These are phyloP conservation scores for Fusarium torulosum DNA, from an alignment of 2,329 filamentous ascomycete species.

Conservation along the genomic window DNA sequence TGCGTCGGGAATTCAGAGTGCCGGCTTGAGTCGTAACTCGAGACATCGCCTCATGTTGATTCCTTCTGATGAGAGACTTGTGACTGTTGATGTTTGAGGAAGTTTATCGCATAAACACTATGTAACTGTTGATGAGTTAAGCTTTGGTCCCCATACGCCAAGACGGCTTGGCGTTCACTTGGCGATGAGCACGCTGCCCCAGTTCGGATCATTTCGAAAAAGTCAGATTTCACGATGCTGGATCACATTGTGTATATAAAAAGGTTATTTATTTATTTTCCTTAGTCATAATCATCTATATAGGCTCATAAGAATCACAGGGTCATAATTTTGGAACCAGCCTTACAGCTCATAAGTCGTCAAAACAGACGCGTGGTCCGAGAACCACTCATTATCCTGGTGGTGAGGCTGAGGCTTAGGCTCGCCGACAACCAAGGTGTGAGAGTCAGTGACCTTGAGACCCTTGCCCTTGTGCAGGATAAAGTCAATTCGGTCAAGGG, in stretches of 20 bases:
- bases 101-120: not conserved
- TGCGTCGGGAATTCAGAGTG: not conserved
- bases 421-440: slow-evolving; percentile 51
- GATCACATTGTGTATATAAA: not conserved
- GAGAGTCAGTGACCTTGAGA: slow-evolving; percentile 51
- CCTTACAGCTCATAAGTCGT: slow-evolving; percentile 47
- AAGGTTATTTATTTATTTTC: slow-evolving; percentile 7
- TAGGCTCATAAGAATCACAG: not conserved
- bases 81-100: not conserved
- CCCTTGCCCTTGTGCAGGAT: slow-evolving; percentile 55
- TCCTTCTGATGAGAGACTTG: not conserved
- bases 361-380: slow-evolving; percentile 55
- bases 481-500: slow-evolving; percentile 59
- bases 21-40: not conserved
- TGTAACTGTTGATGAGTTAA: not conserved
- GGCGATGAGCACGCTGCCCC: not conserved
- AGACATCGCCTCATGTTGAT: not conserved
- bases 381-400: slow-evolving; percentile 57
- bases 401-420: slow-evolving; percentile 53
- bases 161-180: not conserved
- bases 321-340: not conserved
- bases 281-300: slow-evolving; percentile 21
- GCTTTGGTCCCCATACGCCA: not conserved
- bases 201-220: not conserved
- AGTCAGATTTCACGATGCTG: not conserved